Base-by-base conservation (phyloP, 768 basidiomycete species). In the Suillus subalutaceus region DNA sequence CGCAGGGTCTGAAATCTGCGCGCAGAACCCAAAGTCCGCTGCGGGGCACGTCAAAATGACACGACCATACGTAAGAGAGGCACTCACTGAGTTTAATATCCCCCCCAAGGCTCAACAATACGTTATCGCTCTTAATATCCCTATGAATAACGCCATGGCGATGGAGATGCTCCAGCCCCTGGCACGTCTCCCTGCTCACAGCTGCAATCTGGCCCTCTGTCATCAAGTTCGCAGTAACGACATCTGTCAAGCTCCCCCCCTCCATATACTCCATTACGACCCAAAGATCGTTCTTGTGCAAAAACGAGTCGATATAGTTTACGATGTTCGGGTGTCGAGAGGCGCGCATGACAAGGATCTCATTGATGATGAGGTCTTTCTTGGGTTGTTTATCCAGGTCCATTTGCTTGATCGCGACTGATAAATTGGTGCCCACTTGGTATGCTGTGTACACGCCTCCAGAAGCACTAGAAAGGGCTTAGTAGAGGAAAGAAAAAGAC, bases 231-330 rank as follows among this genome's bases (percentile, higher is more conserved):
- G 86, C 88, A 4, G 90, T 91, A 50, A 92, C 96, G 68, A 99
- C 96, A 74, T 99, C 97, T 6, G 97, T 99, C 53, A 98, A 81
- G 38, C 88, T 90, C 41, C 94, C 93, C 48, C 96, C 96, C 79
- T 98, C 96, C 97, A 99, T 99, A 79, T 96, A 98, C 81, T 98
- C 97, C 97, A 99, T 99, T 65, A 99, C 95, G 46, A 99, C 96
- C 97, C 97, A 99, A 4, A 99, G 84, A 74, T 99, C 97, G 77
- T 97, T 97, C 84, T 94, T 96, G 83, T 97, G 88, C 50, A 99
- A 79, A 86, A 98, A 99, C 3, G 96, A 97, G 76, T 99, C 97
- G 74, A 98, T 98, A 80, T 95, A 99, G 77, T 99, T 98, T 82
- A 99, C 97, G 71, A 99, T 98, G 76, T 99, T 99, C n/a, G 96